Percentiles rank a stretch among this genome's conserved stretches.
phyloP scores from a whole-genome alignment of 805 yeast species.

The Candida loeiensis region DNA sequence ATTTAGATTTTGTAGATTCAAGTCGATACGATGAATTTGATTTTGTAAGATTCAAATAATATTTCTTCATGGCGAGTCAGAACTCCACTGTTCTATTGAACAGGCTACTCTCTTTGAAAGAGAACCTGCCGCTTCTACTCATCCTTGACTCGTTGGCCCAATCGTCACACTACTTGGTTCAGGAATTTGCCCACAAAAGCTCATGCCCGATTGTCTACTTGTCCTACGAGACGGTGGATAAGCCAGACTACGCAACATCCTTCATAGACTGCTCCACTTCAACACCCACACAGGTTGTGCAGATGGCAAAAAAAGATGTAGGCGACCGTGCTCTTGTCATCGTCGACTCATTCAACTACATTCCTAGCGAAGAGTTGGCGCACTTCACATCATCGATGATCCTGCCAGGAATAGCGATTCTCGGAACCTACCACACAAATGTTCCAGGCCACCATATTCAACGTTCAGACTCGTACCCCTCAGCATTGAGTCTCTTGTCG shows the following conservation, averaged over 20 bases:
- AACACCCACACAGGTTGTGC: conserved; percentile 16
- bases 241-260: conserved; percentile 47
- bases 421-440: conserved; percentile 37
- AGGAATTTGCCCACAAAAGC: conserved; percentile 52
- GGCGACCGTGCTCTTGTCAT: conserved; percentile 43
- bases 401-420: conserved; percentile 26
- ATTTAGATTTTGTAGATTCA: too few species aligned
- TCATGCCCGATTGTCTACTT: conserved; percentile 46
- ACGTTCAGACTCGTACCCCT: conserved; percentile 45
- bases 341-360: conserved; percentile 66
- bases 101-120: conserved; percentile 67
- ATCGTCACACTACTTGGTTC: conserved; percentile 52
- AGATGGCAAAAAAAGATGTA: conserved; percentile 17
- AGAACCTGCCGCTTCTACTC: conserved; percentile 68
- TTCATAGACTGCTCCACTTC: conserved; percentile 44
- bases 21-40: background rate
- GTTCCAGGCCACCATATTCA: conserved; percentile 36
- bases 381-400: conserved; percentile 47
- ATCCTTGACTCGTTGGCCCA: conserved; percentile 69
- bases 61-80: conserved; percentile 28
- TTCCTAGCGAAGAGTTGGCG: conserved; percentile 45
- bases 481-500: conserved; percentile 47
- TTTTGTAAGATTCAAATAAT: too few species aligned
- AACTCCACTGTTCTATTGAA: conserved; percentile 52
- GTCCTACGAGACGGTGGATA: conserved; percentile 62